Evolutionary conservation across 2,329 filamentous ascomycete species (phyloP), one percentile per base, ranked within the genome.

Genomic region (Beauveria sp.): DNA sequence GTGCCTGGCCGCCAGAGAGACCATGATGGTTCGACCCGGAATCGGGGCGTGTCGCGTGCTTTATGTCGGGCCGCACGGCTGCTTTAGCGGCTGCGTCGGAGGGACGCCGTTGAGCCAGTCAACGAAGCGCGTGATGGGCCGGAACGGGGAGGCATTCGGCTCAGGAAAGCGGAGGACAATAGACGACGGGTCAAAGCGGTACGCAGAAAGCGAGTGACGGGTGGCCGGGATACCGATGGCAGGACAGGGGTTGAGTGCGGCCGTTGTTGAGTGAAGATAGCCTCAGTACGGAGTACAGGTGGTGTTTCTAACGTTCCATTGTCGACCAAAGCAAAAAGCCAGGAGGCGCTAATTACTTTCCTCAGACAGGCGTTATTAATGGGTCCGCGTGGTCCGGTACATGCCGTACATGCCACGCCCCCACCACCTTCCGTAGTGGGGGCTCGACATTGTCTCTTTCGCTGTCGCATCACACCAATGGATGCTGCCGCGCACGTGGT

Each of bases 41-140:
- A 16, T 3, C 43, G n/a, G 16, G 20, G 10, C 20, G 5, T 10
- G 43, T 31, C 40, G 50, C 28, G 40, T 31, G 20, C 42, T 42
- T 16, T 10, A 24, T 38, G 49, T 53, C 49, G 42, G 42, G 31
- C 18, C 7, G 50, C 49, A 45, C 40, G 24, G 48, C 26, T 24
- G 42, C 20, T 38, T 61, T 61, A 61, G 43, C 51, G 59, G 51
- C 43, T 42, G 59, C 59, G 59, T 50, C 59, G 43, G 43, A 54
- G 26, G 43, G 61, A 62, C 54, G 49, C 26, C 42, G 61, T 59
- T 58, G 61, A 62, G 20, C 61, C 61, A 34, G 61, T 58, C 61
- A 62, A 62, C 48, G 54, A 22, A 46, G 38, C 48, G 61, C 54
- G 61, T 48, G 49, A 62, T 20, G 22, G 34, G 18, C 28, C 51